Evolutionary conservation across 177 flowering plant genomes (phyloP).

Genomic region (Vitis hybrid): DNA sequence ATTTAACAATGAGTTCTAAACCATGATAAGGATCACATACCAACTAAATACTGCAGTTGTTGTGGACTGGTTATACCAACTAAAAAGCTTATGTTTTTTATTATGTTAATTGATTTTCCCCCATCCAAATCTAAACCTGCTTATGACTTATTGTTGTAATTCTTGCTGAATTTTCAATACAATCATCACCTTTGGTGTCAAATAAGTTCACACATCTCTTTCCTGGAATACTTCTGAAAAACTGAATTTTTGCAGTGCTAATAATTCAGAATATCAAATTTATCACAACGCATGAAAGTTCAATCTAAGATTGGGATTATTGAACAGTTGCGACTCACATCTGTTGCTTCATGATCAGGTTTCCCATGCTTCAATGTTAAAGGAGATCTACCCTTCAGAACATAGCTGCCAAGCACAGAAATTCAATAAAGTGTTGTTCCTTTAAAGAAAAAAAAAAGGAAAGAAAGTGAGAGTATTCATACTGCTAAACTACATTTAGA

Average conservation of each 20-base stretch:
- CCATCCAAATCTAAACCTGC: not conserved
- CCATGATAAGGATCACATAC: no score
- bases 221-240: no score
- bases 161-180: no score
- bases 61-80: no score
- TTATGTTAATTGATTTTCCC: not conserved
- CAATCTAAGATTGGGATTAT: slow-evolving; percentile 1
- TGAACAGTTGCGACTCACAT: slow-evolving; percentile 42
- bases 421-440: not conserved
- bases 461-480: not conserved
- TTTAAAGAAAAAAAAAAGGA: not conserved
- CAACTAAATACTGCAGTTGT: no score
- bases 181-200: no score
- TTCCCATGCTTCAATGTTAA: slow-evolving; percentile 90
- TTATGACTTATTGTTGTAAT: no score
- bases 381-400: slow-evolving; percentile 72
- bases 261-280: not conserved
- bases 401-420: slow-evolving; percentile 49
- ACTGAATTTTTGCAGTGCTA: not conserved
- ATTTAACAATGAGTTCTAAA: no score
- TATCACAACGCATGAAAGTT: not conserved
- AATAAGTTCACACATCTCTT: no score
- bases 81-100: no score
- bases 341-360: slow-evolving; percentile 90
- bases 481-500: no score